phyloP scores from a whole-genome alignment of 768 basidiomycete species.

The Sarcomyxa edulis region DNA sequence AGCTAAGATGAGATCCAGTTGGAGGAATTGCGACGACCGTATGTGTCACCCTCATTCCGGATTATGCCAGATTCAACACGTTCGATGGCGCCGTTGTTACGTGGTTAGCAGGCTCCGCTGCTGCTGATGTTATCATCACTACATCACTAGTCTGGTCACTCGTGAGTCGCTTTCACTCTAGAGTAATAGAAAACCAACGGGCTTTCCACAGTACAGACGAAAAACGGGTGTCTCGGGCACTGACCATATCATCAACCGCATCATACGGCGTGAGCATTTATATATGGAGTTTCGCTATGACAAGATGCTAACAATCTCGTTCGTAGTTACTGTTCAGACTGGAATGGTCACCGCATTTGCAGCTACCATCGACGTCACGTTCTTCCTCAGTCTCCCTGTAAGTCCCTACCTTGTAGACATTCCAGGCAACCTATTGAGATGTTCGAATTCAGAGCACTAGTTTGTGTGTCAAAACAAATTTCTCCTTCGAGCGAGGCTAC shows the following conservation, averaged over 20 bases:
- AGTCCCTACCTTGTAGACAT: too few relatives aligned
- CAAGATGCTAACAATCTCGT: too few relatives aligned
- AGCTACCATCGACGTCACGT: constrained; percentile 4
- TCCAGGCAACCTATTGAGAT: too few relatives aligned
- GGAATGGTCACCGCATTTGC: constrained; percentile 5
- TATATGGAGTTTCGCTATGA: neutral
- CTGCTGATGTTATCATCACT: constrained; percentile 8
- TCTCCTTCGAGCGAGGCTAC: neutral
- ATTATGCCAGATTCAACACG: neutral
- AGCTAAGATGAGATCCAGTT: neutral
- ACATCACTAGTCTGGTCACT: constrained; percentile 4
- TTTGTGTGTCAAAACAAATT: neutral
- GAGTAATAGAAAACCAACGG: too few relatives aligned
- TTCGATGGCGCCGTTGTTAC: constrained; percentile 3
- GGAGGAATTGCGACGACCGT: constrained; percentile 1
- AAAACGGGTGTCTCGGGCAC: constrained; percentile 4
- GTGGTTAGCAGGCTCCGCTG: constrained; percentile 6
- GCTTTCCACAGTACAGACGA: constrained; percentile 3
- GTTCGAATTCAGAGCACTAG: constrained; percentile 1
- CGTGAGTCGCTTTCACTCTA: too few relatives aligned
- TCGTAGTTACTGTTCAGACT: constrained; percentile 8
- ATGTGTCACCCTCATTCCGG: neutral
- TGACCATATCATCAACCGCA: constrained; percentile 5
- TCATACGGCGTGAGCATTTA: constrained; percentile 2
- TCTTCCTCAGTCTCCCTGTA: constrained; percentile 1